A percentile compares a stretch with the other conserved stretches of the same genome.
These are phyloP conservation scores for Waltergamsia citrina DNA, from an alignment of 2,329 filamentous ascomycete species.

Conservation along the genomic window DNA sequence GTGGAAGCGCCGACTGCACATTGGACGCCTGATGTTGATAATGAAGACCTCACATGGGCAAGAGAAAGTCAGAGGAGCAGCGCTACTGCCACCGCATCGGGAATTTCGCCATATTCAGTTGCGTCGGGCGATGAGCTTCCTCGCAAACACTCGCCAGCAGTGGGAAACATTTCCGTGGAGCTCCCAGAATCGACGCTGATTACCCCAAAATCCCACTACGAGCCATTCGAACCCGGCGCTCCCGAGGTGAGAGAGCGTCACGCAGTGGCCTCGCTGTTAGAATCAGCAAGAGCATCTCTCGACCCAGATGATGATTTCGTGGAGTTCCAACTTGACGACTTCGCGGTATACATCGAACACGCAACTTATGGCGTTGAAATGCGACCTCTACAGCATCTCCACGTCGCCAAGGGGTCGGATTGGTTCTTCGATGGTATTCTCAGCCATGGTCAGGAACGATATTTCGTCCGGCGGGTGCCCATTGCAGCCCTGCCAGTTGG, in stretches of 20 bases:
- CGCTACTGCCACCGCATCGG: too few species aligned
- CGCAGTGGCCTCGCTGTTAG: conserved; percentile 4
- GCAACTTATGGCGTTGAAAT: conserved; percentile 35
- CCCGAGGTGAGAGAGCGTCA: conserved; percentile 12
- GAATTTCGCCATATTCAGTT: too few species aligned
- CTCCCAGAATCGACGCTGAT: conserved; percentile 16
- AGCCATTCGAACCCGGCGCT: conserved; percentile 17
- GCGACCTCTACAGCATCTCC: conserved; percentile 42
- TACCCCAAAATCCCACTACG: conserved; percentile 17
- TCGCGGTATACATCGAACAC: conserved; percentile 43
- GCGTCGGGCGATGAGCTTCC: too few species aligned
- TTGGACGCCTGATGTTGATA: too few species aligned
- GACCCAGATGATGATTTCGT: conserved; percentile 17
- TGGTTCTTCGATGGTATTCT: conserved; percentile 45
- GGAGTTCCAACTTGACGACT: conserved; percentile 46
- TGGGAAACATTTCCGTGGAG: too few species aligned
- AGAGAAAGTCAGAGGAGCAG: too few species aligned
- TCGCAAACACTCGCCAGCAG: too few species aligned
- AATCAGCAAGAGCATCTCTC: conserved; percentile 4
- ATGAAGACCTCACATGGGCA: too few species aligned
- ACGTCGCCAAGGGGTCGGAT: conserved; percentile 20
- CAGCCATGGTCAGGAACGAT: conserved; percentile 24
- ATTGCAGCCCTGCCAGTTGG: conserved; percentile 56
- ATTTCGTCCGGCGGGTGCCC: conserved; percentile 44
- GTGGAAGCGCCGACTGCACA: too few species aligned